Evolutionary conservation across 2,329 filamentous ascomycete genomes (phyloP), one percentile per base, ranked within the genome.

Genomic region (Emmonsiellopsis sp.): DNA sequence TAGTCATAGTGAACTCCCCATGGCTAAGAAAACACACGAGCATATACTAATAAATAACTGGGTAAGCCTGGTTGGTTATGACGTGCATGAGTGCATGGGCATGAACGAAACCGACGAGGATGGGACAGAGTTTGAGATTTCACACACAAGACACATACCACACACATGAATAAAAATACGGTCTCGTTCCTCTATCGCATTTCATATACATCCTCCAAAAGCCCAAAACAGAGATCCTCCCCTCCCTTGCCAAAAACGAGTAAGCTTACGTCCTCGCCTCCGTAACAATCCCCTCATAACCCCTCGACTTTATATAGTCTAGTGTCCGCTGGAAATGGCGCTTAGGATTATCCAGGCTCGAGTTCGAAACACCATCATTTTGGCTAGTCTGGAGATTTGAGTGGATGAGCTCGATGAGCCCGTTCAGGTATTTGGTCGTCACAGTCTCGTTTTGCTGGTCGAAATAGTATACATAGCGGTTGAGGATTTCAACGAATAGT

Each of bases 391-490:
- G 85, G 34, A 98, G 79, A 67, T 98, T 98, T 20, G 90, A 95
- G 71, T 98, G 91, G 65, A 98, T 97, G 58, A 98, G 82, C 73
- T 98, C 93, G 66, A 98, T 97, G 50, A 98, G 82, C 3, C 93
- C 93, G 67, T 98, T 98, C 58, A 98, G 81, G 69, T 97, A 98
- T 73, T 97, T 97, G 2, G 87, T 96, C 5, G 93, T 98, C 40
- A 98, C 93, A 60, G 91, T 91, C 73, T 98, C 93, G 71, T 98
- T 98, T 68, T 95, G 89, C 70, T 98, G 92, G 71, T 98, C 93
- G 74, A 96, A 98, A 76, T 97, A 98, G 72, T 98, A 98, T 51
- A 97, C 91, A 68, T 98, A 98, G 70, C 93, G 84, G 70, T 98
- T 96, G 53, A 98, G 76, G 58, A 98, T 98, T 74, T 98, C 93